Percentiles rank a stretch among this genome's conserved stretches.
Evolutionary conservation across 805 yeast species (phyloP).

Genomic region (Yarrowia sp.): DNA sequence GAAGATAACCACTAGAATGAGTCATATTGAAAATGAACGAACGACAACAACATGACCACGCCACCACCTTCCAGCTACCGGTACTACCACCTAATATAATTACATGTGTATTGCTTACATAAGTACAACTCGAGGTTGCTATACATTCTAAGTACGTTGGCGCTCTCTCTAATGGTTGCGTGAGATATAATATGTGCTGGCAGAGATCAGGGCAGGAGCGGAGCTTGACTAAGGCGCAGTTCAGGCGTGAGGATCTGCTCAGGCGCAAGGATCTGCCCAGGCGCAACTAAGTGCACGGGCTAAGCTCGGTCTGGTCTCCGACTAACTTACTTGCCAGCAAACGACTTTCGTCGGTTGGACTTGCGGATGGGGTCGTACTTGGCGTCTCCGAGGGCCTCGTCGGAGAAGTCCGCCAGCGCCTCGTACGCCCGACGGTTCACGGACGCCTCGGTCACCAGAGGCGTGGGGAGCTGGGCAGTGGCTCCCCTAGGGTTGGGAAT

Average conservation of each 20-base stretch:
- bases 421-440: constrained; percentile 28
- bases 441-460: constrained; percentile 33
- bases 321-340: constrained; percentile 20
- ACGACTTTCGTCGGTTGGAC: constrained; percentile 36
- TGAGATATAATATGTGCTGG: neutral
- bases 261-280: too few species aligned
- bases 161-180: neutral
- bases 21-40: too few species aligned
- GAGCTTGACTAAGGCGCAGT: neutral
- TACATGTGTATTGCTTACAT: constrained; percentile 11
- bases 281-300: too few species aligned
- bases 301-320: too few species aligned
- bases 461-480: neutral
- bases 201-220: neutral
- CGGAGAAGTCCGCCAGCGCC: constrained; percentile 36
- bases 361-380: constrained; percentile 32
- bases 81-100: too few species aligned
- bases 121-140: constrained; percentile 20
- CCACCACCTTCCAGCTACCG: too few species aligned
- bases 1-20: too few species aligned
- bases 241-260: too few species aligned
- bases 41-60: too few species aligned
- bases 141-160: constrained; percentile 13
- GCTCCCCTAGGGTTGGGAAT: constrained; percentile 35
- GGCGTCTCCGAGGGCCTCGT: constrained; percentile 28